Evolutionary conservation across 768 basidiomycete species (phyloP).

Genomic region (Mycena floridula): DNA sequence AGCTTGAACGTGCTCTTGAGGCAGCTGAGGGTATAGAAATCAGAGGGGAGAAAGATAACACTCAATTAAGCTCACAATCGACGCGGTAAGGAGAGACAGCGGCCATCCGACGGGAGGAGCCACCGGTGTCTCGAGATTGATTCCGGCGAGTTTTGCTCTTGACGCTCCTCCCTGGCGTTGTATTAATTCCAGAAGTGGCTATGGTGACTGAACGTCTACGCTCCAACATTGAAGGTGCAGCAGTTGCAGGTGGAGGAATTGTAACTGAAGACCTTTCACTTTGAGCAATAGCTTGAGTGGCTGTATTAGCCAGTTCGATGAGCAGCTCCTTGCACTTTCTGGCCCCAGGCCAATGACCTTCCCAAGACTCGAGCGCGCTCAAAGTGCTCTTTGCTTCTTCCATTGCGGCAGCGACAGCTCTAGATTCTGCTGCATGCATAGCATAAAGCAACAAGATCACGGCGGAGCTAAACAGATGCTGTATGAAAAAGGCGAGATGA

Average conservation of each 20-base stretch:
- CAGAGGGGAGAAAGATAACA: slow-evolving; percentile 5
- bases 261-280: slow-evolving; percentile 19
- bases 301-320: slow-evolving; percentile 60
- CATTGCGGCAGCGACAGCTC: slow-evolving; percentile 66
- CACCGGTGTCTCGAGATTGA: slow-evolving; percentile 52
- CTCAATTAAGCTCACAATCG: slow-evolving; percentile 41
- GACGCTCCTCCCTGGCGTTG: slow-evolving; percentile 34
- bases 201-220: slow-evolving; percentile 55
- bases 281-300: slow-evolving; percentile 55
- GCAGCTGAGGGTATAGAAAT: slow-evolving; percentile 44
- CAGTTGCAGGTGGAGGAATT: slow-evolving; percentile 15
- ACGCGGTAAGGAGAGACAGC: slow-evolving; percentile 62
- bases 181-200: slow-evolving; percentile 29
- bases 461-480: slow-evolving; percentile 83
- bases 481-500: slow-evolving; percentile 85
- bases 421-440: slow-evolving; percentile 72
- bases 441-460: slow-evolving; percentile 82
- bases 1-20: slow-evolving; percentile 69
- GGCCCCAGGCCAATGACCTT: slow-evolving; percentile 84
- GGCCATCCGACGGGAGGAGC: slow-evolving; percentile 44
- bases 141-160: slow-evolving; percentile 49
- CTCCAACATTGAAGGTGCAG: slow-evolving; percentile 34
- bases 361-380: slow-evolving; percentile 69
- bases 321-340: slow-evolving; percentile 82
- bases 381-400: slow-evolving; percentile 76